Conservation (phyloP, 805 yeast species). For the Pichia scutulata region DNA sequence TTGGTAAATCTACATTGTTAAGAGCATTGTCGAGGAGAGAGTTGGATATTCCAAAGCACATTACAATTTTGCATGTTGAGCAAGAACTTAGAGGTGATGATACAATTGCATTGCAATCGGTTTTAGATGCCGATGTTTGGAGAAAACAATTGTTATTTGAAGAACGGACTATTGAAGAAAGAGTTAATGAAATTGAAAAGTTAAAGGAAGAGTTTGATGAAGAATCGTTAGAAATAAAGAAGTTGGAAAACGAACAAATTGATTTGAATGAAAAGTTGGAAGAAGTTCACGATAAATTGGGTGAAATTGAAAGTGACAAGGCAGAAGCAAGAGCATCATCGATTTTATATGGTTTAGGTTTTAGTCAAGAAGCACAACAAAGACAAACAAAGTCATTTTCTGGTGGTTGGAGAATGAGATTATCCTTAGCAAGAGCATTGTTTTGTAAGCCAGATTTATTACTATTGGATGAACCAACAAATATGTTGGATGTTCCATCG, state of each 20-base stretch:
- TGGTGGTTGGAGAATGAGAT: conserved; percentile 99
- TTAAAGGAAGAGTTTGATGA: conserved; percentile 68
- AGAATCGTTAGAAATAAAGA: conserved; percentile 63
- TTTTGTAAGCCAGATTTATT: conserved; percentile 95
- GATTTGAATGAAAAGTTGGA: conserved; percentile 74
- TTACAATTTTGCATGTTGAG: conserved; percentile 92
- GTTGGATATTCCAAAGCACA: conserved; percentile 87
- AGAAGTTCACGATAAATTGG: conserved; percentile 73
- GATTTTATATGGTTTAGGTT: conserved; percentile 87
- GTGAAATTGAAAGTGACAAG: conserved; percentile 93
- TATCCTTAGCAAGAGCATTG: conserved; percentile 94
- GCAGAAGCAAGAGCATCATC: conserved; percentile 97
- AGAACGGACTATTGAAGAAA: conserved; percentile 62
- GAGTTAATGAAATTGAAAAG: conserved; percentile 67
- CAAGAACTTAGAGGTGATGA: conserved; percentile 96
- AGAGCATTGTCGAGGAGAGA: conserved; percentile 93
- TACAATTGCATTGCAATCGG: conserved; percentile 83
- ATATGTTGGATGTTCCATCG: conserved; percentile 99
- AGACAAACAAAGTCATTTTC: conserved; percentile 85
- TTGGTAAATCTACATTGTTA: conserved; percentile 93
- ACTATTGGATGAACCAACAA: conserved; percentile 95
- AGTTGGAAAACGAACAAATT: conserved; percentile 81
- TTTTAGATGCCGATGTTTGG: conserved; percentile 99
- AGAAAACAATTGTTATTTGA: conserved; percentile 80
- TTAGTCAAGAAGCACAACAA: conserved; percentile 77